These are phyloP conservation scores for Trichopus zeylanicus DNA, from an alignment of 116 monocot species.

Conservation along the genomic window DNA sequence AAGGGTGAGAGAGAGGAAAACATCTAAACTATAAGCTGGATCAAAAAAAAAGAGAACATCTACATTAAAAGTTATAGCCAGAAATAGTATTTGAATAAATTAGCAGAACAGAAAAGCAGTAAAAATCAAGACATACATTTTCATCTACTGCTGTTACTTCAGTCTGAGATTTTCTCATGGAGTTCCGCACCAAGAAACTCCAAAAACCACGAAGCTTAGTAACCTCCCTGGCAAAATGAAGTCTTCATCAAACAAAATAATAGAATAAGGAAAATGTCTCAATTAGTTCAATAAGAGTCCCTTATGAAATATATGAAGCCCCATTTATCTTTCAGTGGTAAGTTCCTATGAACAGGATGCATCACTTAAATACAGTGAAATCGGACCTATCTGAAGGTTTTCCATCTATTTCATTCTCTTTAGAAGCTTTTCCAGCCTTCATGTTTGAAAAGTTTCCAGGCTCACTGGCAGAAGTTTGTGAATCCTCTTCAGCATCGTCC, in stretches of 20 bases:
- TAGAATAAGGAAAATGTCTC: neutral
- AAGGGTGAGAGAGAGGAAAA: too few species aligned
- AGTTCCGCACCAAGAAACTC: slow-evolving; percentile 51
- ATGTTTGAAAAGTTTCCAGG: slow-evolving; percentile 13
- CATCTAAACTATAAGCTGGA: too few species aligned
- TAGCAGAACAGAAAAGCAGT: neutral
- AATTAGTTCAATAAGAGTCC: neutral
- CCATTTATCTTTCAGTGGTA: too few species aligned
- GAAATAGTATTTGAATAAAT: neutral
- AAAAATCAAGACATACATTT: slow-evolving; percentile 36
- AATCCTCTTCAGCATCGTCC: slow-evolving; percentile 26
- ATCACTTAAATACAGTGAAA: neutral
- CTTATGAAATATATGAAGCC: too few species aligned
- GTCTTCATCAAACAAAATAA: slow-evolving; percentile 1
- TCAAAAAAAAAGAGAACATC: neutral
- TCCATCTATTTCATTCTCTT: slow-evolving; percentile 12
- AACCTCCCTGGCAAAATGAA: slow-evolving; percentile 23
- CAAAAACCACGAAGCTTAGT: slow-evolving; percentile 50
- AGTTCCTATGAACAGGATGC: too few species aligned
- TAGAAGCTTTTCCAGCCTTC: slow-evolving; percentile 13
- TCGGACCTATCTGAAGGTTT: slow-evolving; percentile 26
- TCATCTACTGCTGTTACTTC: slow-evolving; percentile 16
- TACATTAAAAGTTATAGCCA: neutral
- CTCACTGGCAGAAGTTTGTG: slow-evolving; percentile 19
- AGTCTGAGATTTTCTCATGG: slow-evolving; percentile 29